These are phyloP conservation scores for Geotrichum cucujoidarum DNA, from an alignment of 1,139 yeast species.

Conservation along the genomic window DNA sequence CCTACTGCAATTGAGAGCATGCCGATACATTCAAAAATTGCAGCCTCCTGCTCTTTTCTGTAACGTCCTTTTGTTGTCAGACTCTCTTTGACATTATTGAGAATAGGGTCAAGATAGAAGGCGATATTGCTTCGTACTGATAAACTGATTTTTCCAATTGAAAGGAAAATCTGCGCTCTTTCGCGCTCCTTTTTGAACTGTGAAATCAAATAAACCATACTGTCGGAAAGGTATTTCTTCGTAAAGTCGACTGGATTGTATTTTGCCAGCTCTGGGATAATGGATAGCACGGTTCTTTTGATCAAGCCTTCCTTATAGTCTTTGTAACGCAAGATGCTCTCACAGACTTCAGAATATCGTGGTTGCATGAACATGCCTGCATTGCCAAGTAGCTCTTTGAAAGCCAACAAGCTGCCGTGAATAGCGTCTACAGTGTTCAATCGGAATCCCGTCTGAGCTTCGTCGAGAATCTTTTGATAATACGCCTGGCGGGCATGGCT, in stretches of 20 bases:
- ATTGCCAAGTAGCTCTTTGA: constrained; percentile 66
- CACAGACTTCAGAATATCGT: constrained; percentile 72
- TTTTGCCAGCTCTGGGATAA: constrained; percentile 76
- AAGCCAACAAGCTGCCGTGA: constrained; percentile 82
- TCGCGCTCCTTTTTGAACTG: constrained; percentile 77
- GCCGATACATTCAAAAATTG: constrained; percentile 84
- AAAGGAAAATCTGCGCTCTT: constrained; percentile 67
- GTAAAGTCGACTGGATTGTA: constrained; percentile 76
- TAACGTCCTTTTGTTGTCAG: constrained; percentile 62
- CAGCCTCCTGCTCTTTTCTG: constrained; percentile 74
- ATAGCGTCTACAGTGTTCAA: constrained; percentile 58
- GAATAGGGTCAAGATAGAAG: constrained; percentile 79
- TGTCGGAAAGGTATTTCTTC: constrained; percentile 73
- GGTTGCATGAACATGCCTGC: constrained; percentile 66
- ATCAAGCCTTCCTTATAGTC: constrained; percentile 73
- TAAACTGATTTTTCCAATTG: constrained; percentile 79
- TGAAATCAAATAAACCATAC: constrained; percentile 69
- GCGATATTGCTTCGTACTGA: constrained; percentile 86
- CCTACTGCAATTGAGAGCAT: constrained; percentile 87
- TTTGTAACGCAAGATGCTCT: constrained; percentile 65
- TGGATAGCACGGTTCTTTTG: constrained; percentile 74
- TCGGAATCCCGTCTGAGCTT: constrained; percentile 39
- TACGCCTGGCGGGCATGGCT: constrained; percentile 63
- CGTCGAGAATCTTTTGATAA: constrained; percentile 67
- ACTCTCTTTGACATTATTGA: constrained; percentile 80